Conservation (phyloP, 2,329 filamentous ascomycete species). For the Pseudogymnoascus sp. region DNA sequence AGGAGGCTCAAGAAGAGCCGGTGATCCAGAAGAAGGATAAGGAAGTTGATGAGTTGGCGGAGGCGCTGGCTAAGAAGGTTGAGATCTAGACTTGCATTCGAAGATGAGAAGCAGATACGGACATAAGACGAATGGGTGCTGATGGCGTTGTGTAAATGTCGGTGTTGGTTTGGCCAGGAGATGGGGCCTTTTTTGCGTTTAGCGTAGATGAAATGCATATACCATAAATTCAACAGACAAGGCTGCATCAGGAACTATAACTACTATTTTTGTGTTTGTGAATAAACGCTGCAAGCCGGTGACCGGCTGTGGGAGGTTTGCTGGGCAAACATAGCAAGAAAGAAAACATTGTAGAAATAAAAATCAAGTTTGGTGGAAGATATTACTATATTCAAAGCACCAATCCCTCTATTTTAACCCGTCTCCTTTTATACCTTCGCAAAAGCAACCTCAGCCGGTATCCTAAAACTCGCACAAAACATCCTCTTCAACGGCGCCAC, state of each 20-base stretch:
- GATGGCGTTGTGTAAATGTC: constrained; percentile 4
- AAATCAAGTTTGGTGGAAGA: neutral
- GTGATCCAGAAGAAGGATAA: constrained; percentile 65
- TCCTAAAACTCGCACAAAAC: constrained; percentile 89
- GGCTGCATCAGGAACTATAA: too few species aligned
- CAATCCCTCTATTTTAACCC: neutral
- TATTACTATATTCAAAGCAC: constrained; percentile 1
- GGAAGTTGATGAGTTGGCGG: constrained; percentile 75
- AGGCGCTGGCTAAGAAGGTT: constrained; percentile 61
- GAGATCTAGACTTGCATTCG: neutral
- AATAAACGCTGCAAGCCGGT: neutral
- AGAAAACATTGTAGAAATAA: neutral
- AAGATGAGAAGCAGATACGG: neutral
- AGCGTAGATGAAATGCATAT: constrained; percentile 10
- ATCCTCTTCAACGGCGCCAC: constrained; percentile 92
- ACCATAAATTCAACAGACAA: constrained; percentile 4
- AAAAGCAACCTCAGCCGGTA: constrained; percentile 81
- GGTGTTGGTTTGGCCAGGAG: constrained; percentile 2
- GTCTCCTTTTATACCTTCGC: constrained; percentile 9
- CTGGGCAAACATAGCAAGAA: neutral
- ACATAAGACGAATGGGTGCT: neutral
- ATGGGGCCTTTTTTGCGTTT: constrained; percentile 8
- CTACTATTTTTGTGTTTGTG: neutral
- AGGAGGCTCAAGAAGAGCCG: constrained; percentile 67
- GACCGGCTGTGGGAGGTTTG: neutral